Percentiles rank a stretch among this genome's conserved stretches.
Conservation (phyloP, 2,329 filamentous ascomycete genomes). For the Colletotrichum noveboracense region DNA sequence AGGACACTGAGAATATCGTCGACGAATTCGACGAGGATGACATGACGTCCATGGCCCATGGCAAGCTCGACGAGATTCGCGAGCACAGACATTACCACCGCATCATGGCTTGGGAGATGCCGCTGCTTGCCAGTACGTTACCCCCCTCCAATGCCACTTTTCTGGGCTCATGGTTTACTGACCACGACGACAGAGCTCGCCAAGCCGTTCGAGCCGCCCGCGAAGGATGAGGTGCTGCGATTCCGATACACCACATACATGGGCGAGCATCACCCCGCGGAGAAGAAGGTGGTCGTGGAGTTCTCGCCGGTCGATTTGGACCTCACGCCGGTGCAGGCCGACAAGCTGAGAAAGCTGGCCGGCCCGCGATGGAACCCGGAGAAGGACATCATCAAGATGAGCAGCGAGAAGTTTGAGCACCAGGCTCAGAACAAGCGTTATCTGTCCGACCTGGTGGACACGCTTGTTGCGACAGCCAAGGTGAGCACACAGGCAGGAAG, state of each 20-base stretch:
- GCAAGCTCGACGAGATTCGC: constrained; percentile 84
- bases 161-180: not conserved
- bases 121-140: constrained; percentile 80
- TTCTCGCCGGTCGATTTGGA: constrained; percentile 78
- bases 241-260: constrained; percentile 98
- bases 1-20: constrained; percentile 53
- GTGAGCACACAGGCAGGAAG: constrained; percentile 36
- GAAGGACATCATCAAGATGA: constrained; percentile 84
- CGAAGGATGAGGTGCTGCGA: constrained; percentile 73
- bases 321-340: constrained; percentile 69
- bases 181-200: constrained; percentile 68
- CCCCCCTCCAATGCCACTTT: not conserved
- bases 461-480: constrained; percentile 76
- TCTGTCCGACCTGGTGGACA: constrained; percentile 78
- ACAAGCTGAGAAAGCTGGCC: constrained; percentile 87
- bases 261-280: constrained; percentile 89
- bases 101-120: constrained; percentile 94
- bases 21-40: constrained; percentile 80
- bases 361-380: constrained; percentile 88
- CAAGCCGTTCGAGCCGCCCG: constrained; percentile 79
- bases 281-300: constrained; percentile 93
- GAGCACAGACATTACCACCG: constrained; percentile 89
- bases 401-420: constrained; percentile 85
- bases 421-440: constrained; percentile 98
- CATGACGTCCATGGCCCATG: constrained; percentile 82